These are phyloP conservation scores for Oryza meyeriana DNA, from an alignment of 176 grass and related monocot genomes.

Conservation along the genomic window DNA sequence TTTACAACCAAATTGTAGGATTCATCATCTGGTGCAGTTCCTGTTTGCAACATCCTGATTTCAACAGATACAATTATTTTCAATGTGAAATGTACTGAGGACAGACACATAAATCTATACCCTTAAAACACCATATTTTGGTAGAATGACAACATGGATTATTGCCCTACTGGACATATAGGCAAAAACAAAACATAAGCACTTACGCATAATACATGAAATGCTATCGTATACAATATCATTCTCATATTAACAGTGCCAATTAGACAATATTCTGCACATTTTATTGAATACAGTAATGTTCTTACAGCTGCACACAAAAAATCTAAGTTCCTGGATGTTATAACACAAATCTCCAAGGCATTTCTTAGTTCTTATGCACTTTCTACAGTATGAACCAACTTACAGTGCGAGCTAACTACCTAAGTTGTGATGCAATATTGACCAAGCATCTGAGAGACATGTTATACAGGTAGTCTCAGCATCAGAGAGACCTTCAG, in stretches of 20 bases:
- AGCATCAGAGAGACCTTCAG: background rate
- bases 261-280: background rate
- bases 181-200: background rate
- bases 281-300: background rate
- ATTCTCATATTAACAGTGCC: background rate
- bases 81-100: constrained; percentile 17
- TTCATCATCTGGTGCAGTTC: constrained; percentile 77
- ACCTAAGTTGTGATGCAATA: background rate
- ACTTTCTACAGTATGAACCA: background rate
- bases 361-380: constrained; percentile 14
- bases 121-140: constrained; percentile 10
- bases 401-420: background rate
- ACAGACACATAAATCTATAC: background rate
- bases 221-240: background rate
- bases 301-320: background rate
- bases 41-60: constrained; percentile 94
- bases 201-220: background rate
- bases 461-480: background rate
- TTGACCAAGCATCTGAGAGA: background rate
- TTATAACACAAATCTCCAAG: background rate
- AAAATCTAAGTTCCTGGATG: background rate
- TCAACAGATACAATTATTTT: constrained; percentile 65
- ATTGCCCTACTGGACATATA: background rate
- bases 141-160: background rate
- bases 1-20: constrained; percentile 92